Evolutionary conservation across 2,329 filamentous ascomycete genomes (phyloP).

Genomic region (Fusarium miscanthi): DNA sequence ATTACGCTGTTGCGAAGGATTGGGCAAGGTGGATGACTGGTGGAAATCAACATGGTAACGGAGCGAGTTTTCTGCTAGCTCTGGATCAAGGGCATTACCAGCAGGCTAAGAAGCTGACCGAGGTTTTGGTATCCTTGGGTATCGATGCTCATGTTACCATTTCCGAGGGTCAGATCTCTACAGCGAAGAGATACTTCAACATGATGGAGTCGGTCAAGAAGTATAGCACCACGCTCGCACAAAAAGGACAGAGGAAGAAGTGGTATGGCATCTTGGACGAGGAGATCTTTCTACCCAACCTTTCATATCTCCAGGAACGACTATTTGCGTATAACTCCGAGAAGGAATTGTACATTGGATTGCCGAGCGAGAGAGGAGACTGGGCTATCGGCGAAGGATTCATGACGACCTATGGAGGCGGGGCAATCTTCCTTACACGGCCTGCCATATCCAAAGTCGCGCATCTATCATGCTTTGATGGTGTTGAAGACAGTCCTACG

Average conservation of each 20-base stretch:
- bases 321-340: constrained; percentile 51
- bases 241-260: constrained; percentile 52
- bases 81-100: constrained; percentile 53
- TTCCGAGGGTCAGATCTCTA: constrained; percentile 48
- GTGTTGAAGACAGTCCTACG: constrained; percentile 15
- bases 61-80: constrained; percentile 55
- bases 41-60: constrained; percentile 54
- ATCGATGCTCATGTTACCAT: constrained; percentile 55
- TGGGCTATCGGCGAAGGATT: constrained; percentile 54
- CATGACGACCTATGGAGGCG: constrained; percentile 57
- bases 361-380: constrained; percentile 57
- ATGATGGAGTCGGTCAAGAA: constrained; percentile 51
- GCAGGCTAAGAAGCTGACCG: constrained; percentile 49
- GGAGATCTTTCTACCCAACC: constrained; percentile 58
- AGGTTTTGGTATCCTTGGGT: constrained; percentile 49
- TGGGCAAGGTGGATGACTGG: constrained; percentile 61
- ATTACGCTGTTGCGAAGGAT: constrained; percentile 54
- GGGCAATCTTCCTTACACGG: constrained; percentile 56
- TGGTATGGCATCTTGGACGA: constrained; percentile 60
- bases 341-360: constrained; percentile 54
- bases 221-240: constrained; percentile 49
- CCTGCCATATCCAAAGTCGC: constrained; percentile 50
- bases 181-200: constrained; percentile 52
- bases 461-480: constrained; percentile 52
- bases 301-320: constrained; percentile 52